Base-by-base conservation (phyloP, 2,329 filamentous ascomycete genomes). In the Aspergillus flavus region DNA sequence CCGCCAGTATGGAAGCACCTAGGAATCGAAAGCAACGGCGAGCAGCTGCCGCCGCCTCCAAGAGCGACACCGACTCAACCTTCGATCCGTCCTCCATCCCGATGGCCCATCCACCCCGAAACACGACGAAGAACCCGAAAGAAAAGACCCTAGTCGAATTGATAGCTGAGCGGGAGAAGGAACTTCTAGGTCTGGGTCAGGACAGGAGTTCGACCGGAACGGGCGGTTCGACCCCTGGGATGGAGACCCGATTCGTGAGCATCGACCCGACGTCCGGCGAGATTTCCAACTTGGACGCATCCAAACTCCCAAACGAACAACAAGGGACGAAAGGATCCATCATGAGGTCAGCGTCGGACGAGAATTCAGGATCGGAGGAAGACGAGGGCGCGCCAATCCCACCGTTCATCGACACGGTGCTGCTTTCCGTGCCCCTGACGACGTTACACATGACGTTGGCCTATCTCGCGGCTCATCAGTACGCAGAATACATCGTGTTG, bases 391-490 rank as follows among this genome's bases (percentile, higher is more conserved):
- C 67, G 16, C 68, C 70, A 6, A 64, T 80, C 7, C 75, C 76
- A 6, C 78, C 80, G 2, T 64, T 81, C 41, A 67, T 81, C 61
- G 80, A 82, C 65, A 81, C 81, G 3, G 55, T 82, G 4, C 71
- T 83, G 23, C 74, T 81, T 30, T 76, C 80, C 1, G 46, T 80
- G 7, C 78, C 80, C 1, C 73, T 83, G 23, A 77, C 79, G 21
- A 76, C 75, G 36, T 71, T 82, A 12, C 80, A 83, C 68, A 74
- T 82, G 61, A 83, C 81, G 4, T 73, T 83, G 39, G 74, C 77
- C 41, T 81, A 79, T 65, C 73, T 83, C 36, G 80, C 81, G 2
- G 78, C 80, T 16, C 79, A 82, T 67, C 81, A 82, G 68, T 83
- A 82, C 66, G 78, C 79, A 1, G 75, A 81, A 69, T 68, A 73